Base-by-base conservation (phyloP, 2,329 filamentous ascomycete species). In the Botrytis aclada region DNA sequence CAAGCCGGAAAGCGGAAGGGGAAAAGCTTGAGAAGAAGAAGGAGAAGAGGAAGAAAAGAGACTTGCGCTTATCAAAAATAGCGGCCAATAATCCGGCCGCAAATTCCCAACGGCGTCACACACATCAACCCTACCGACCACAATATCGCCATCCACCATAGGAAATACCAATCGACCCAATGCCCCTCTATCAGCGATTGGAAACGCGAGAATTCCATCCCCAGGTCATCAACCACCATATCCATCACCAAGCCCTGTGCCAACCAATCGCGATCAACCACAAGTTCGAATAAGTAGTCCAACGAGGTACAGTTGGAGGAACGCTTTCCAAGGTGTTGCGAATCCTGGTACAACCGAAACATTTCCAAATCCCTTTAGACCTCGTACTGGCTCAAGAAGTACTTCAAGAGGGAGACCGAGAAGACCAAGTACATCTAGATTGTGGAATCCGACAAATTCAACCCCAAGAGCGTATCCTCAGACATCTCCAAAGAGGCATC, bases 401-500 rank as follows among this genome's bases (percentile, higher is more conserved):
- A 75, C 72, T 61, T 73, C 73, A 32, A 58, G 73, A 60, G 72
- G 72, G 12, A 75, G 75, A 64, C 74, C 71, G 74, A 77, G 76
- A 74, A 77, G 79, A 71, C 76, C 77, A 22, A 77, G 75, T 79
- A 74, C 81, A 74, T 74, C 77, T 71, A 84, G 87, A 73, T 84
- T 90, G 74, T 88, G 88, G 82, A 89, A 89, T 80, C 88, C 88
- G 54, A 84, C 88, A 78, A 90, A 90, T 79, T 85, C 87, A 81
- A 86, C 88, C 65, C 88, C 87, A 58, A 86, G 77, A 75, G 70
- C 65, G 34, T 73, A 80, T 78, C 76, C 76, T 81, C 69, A 56
- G 58, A 39, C 72, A 58, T 69, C 73, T 60, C 70, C 73, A 25
- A 61, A 71, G 32, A 75, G 72, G 76, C 73, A 75, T 61, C 72